Evolutionary conservation across 176 grass and related monocot genomes (phyloP), one percentile per base, ranked within the genome.

Genomic region (Thalia dealbata): DNA sequence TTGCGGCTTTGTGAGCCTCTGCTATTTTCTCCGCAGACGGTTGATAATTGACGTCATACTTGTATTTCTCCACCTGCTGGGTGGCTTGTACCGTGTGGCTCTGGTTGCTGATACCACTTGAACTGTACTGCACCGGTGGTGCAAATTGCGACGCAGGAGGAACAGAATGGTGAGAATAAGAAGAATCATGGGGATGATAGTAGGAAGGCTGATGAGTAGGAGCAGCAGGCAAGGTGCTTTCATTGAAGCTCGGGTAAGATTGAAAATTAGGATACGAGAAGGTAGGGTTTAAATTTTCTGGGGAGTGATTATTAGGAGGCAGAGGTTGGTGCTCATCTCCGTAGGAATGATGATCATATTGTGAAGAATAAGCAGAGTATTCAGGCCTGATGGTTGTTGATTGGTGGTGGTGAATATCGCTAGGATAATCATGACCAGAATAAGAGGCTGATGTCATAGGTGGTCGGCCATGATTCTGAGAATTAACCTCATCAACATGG

Each of bases 191-290:
- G 42, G 81, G 78, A 52, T 85, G 75, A 52, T 91, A 85, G 72
- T 79, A 81, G 42, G 87, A 35, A 76, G 95, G 41, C 35, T 95
- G 95, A 11, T 83, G 81, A 3, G 81, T 78, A 32, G 88, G 88
- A 41, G 80, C 90, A 61, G 88, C 70, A 74, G 90, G 83, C 16
- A 81, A 27, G 7, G 76, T 83, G 83, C 68, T 88, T 3, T 95
- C 95, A 16, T 95, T 90, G 67, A 95, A 95, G 76, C 83, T 91
- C 41, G 95, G 90, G 61, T 91, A 99, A 55, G 95, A 95, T 81
- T 95, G 95, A 48, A 99, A 99, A 81, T 91, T 99, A 48, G 95
- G 84, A 60, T 99, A 99, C 52, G 78, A 81, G 52, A 82, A 91
- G 19, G 87, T 84, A 27, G 70, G 70, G 52, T 77, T 69, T 46